These are phyloP conservation scores for Seiridium cupressi DNA, from an alignment of 2,329 filamentous ascomycete species.

Conservation along the genomic window DNA sequence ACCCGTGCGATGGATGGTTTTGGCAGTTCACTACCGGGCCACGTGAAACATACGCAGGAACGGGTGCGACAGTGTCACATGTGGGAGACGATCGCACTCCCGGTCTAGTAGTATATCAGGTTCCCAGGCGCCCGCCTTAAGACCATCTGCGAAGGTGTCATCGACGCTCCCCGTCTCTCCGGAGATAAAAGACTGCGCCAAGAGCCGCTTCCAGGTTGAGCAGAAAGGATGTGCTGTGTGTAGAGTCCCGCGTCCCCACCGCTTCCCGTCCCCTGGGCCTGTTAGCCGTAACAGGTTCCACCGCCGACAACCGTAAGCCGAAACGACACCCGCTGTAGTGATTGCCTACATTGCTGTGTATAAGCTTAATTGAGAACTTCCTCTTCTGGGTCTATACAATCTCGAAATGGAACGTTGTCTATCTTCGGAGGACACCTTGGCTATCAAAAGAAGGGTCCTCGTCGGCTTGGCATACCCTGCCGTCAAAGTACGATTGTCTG, in stretches of 20 bases:
- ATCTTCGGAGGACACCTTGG: neutral
- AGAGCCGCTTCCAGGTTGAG: neutral
- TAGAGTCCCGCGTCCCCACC: neutral
- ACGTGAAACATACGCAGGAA: constrained; percentile 7
- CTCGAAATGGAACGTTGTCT: constrained; percentile 6
- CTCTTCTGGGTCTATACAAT: neutral
- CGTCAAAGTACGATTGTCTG: neutral
- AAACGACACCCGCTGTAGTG: neutral
- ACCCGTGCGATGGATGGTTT: constrained; percentile 1
- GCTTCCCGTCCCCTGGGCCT: neutral
- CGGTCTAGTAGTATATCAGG: neutral
- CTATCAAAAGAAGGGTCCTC: neutral
- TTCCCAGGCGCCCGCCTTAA: neutral
- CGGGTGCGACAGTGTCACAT: constrained; percentile 2
- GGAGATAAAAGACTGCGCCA: constrained; percentile 1
- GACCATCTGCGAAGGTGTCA: neutral
- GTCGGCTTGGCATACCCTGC: neutral
- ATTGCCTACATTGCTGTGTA: neutral
- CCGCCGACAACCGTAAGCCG: constrained; percentile 8
- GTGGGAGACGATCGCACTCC: neutral
- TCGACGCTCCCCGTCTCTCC: neutral
- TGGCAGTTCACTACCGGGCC: neutral
- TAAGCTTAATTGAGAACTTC: constrained; percentile 3
- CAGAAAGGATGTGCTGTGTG: neutral
- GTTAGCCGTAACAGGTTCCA: constrained; percentile 2